Evolutionary conservation across 176 grass and related monocot species (phyloP), one percentile per base, ranked within the genome.

Genomic region (Cymbopogon citratus): DNA sequence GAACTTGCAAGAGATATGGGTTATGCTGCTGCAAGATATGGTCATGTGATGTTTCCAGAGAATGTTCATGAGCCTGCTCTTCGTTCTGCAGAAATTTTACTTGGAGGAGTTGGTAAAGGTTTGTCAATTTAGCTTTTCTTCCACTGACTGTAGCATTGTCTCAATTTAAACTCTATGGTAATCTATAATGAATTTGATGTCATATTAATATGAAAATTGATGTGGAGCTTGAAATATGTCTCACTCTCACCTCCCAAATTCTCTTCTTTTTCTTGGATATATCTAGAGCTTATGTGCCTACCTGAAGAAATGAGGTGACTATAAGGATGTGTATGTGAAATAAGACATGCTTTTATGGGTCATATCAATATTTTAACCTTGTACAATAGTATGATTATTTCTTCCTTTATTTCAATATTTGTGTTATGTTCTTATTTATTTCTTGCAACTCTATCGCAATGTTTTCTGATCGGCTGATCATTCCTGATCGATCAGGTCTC

Each of bases 21-120:
- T 73, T 98, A 98, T 85, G 90, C 95, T 85, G 90, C 92, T 76
- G 92, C 84, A 85, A 91, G 92, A 46, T 98, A 94, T 74, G 95
- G 95, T 33, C 95, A 98, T 77, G 92, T 98, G 45, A 98, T 98
- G 92, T 98, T 98, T 94, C 95, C 95, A 43, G 95, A 98, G 71
- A 98, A 98, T 94, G 88, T 94, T 33, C 86, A 98, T 77, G 95
- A 98, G 64, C 95, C 95, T 79, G 88, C 95, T 81, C 86, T 98
- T 74, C 84, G n/a, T 79, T 91, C 90, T 73, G 95, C 95, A n/a
- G 95, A 98, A 69, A 75, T 95, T 92, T 87, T 98, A 71, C 86
- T 98, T 73, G 88, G 69, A 12, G 95, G 95, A 35, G 90, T 98
- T 82, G 95, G 95, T 73, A 95, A 93, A 95, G 95, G 95, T 98